Evolutionary conservation across 2,329 filamentous ascomycete species (phyloP), one percentile per base, ranked within the genome.

Genomic region (Aspergillus glaucus): DNA sequence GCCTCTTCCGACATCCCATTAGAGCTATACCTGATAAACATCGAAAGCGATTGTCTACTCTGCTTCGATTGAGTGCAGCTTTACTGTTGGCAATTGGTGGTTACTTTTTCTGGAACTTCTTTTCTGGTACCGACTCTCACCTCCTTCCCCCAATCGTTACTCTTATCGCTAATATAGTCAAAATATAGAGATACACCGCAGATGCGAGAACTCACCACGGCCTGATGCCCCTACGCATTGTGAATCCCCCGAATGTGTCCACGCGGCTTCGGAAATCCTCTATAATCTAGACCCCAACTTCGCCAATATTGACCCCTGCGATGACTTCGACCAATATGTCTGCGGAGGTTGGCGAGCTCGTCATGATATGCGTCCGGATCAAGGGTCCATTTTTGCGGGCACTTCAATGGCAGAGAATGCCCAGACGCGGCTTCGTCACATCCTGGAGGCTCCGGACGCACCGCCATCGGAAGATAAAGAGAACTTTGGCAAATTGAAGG

Each of bases 401-500:
- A 80, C 76, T 2, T 74, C 81, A 51, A 82, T 87, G 79, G 69
- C 69, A 17, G 83, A 86, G 60, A 77, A 77, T 50, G 79, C 79
- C 5, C 75, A 82, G 55, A 74, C 74, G 44, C 70, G 79, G 8
- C 74, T 86, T 24, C 79, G 81, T 41, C 81, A 83, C 60, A 81
- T 86, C 30, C 68, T 86, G 9, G 82, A 86, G 62, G 77, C 78
- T 1, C 67, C 76, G 2, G 59, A 49, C 52, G 37, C 56, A 1
- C 51, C 75, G 59, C 64, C 56, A 54, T 63, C 44, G 70, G 46
- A 52, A 32, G 54, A 58, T 41, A 47, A 50, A 3, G 57, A 56
- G 6, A 88, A 86, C 60, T 87, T 87, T 59, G 67, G 79, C 51
- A 84, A 85, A 64, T 69, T 88, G 60, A 79, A 85, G 62, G 67